Conservation (phyloP, 257 asterid species). For the Ligustrum vulgare region DNA sequence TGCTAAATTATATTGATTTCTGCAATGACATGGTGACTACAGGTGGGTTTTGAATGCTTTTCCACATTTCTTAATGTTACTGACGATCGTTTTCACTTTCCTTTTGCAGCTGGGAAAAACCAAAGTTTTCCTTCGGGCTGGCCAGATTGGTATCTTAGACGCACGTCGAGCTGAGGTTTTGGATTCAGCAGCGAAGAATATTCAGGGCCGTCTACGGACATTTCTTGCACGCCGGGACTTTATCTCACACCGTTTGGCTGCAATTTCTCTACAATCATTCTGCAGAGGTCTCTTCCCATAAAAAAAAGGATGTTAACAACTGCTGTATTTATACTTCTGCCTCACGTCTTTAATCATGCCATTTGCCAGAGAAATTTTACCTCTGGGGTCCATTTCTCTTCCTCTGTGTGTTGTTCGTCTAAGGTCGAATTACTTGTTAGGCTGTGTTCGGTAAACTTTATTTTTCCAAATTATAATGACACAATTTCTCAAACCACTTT, state of each 20-base stretch:
- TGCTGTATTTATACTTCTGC: neutral
- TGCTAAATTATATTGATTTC: conserved; percentile 18
- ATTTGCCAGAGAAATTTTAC: conserved; percentile 8
- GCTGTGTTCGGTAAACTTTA: too few species aligned
- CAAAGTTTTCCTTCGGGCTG: conserved; percentile 95
- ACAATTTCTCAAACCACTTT: too few species aligned
- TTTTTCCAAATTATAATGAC: too few species aligned
- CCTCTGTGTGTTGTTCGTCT: neutral
- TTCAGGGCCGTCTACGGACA: conserved; percentile 77
- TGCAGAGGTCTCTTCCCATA: conserved; percentile 72
- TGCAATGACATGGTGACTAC: neutral
- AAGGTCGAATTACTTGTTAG: neutral
- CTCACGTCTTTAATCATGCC: conserved; percentile 7
- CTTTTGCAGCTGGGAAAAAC: conserved; percentile 81
- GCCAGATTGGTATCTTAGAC: conserved; percentile 89
- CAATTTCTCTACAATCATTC: conserved; percentile 76
- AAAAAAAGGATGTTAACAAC: conserved; percentile 14
- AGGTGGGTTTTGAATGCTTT: conserved; percentile 18
- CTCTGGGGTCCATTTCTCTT: neutral
- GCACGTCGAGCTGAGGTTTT: conserved; percentile 86
- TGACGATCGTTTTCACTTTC: conserved; percentile 8
- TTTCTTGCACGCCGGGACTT: conserved; percentile 67
- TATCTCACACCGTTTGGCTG: conserved; percentile 53
- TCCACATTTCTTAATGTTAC: conserved; percentile 15
- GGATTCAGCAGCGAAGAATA: conserved; percentile 80